Evolutionary conservation across 768 basidiomycete species (phyloP).

Genomic region (Hemileccinum impolitum): DNA sequence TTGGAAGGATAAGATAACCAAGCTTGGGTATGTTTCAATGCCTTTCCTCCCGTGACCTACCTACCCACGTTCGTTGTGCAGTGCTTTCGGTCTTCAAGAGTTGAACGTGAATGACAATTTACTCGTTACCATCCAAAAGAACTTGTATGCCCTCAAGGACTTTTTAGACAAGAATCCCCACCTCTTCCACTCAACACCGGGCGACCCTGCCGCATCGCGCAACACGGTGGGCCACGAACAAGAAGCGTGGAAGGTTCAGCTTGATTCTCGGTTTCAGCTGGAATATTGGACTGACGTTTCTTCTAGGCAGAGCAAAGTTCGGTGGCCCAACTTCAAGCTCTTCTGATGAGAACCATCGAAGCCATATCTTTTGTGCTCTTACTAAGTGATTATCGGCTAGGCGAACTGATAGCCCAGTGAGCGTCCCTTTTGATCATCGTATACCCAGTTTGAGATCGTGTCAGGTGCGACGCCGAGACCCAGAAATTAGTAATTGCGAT

Average conservation of each 20-base stretch:
- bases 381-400: constrained; percentile 85
- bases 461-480: constrained; percentile 67
- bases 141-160: constrained; percentile 71
- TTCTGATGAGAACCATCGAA: constrained; percentile 86
- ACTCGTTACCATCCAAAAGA: constrained; percentile 72
- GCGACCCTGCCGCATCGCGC: constrained; percentile 59
- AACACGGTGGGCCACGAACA: constrained; percentile 60
- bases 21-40: constrained; percentile 44
- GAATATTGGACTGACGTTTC: constrained; percentile 11
- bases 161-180: constrained; percentile 81
- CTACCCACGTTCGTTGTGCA: constrained; percentile 19
- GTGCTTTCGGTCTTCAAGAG: constrained; percentile 46
- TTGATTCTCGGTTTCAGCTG: neutral
- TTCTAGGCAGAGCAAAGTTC: constrained; percentile 76
- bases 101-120: constrained; percentile 60
- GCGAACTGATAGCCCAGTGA: constrained; percentile 80
- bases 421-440: constrained; percentile 24
- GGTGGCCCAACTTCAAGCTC: constrained; percentile 67
- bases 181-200: constrained; percentile 78
- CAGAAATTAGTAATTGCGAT: constrained; percentile 67
- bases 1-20: constrained; percentile 82
- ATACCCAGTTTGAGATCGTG: constrained; percentile 6
- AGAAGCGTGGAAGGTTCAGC: constrained; percentile 82
- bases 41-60: neutral
- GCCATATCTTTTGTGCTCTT: constrained; percentile 92